A percentile compares a stretch with the other conserved stretches of the same genome.
These are phyloP conservation scores for Oropetium thomaeum DNA, from an alignment of 176 grass and related monocot species.

Conservation along the genomic window DNA sequence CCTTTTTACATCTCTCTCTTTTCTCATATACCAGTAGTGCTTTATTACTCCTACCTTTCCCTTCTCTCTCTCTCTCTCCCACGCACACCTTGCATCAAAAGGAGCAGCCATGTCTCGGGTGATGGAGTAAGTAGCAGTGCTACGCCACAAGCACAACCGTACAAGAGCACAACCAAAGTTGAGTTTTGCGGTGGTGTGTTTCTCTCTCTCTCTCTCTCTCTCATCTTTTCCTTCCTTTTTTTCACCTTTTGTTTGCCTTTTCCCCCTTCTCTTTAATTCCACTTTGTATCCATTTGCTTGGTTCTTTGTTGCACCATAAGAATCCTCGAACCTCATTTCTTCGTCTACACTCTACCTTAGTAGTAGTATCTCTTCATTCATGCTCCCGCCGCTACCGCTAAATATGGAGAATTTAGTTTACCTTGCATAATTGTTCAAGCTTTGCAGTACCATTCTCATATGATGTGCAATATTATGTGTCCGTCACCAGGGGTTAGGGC, in stretches of 20 bases:
- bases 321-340: slow-evolving; percentile 1
- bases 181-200: slow-evolving; percentile 47
- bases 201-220: slow-evolving; percentile 92
- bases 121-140: slow-evolving; percentile 50
- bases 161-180: slow-evolving; percentile 77
- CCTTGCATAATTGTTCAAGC: slow-evolving; percentile 8
- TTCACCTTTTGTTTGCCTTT: slow-evolving; percentile 48
- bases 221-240: slow-evolving; percentile 56
- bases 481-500: slow-evolving; percentile 59
- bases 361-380: slow-evolving; percentile 8
- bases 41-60: slow-evolving; percentile 41
- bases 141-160: slow-evolving; percentile 57
- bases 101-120: slow-evolving; percentile 63
- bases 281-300: slow-evolving; percentile 75
- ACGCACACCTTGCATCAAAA: slow-evolving; percentile 59
- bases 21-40: slow-evolving; percentile 55
- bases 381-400: slow-evolving; percentile 13
- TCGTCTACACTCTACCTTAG: neutral
- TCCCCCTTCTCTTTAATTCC: slow-evolving; percentile 53
- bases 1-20: slow-evolving; percentile 41
- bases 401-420: no score
- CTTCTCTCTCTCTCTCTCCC: neutral
- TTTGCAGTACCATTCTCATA: no score
- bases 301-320: slow-evolving; percentile 64
- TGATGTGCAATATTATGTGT: slow-evolving; percentile 38